A percentile compares a stretch with the other conserved stretches of the same genome.
Evolutionary conservation across 2,329 filamentous ascomycete genomes (phyloP).

Genomic region (Ceratocystiopsis sp.): DNA sequence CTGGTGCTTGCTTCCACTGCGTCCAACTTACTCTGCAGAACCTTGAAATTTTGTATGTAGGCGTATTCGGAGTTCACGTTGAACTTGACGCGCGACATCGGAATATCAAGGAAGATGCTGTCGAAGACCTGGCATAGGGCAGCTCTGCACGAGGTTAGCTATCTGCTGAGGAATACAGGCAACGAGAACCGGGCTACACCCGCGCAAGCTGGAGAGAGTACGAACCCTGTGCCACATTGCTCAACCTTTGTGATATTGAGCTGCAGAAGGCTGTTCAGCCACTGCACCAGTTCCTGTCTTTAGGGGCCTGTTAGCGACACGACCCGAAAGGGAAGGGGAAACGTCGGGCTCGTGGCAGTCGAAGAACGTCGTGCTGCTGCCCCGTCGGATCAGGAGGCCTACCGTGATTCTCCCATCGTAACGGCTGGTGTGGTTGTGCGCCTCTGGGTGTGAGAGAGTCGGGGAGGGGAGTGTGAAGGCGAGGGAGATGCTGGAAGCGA

Average conservation of each 20-base stretch:
- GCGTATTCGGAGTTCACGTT: conserved; percentile 94
- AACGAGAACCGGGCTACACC: too few species aligned
- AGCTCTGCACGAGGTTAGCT: conserved; percentile 42
- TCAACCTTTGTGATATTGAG: conserved; percentile 98
- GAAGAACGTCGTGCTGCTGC: too few species aligned
- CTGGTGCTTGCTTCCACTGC: too few species aligned
- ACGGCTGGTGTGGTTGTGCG: too few species aligned
- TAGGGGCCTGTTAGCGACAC: not conserved
- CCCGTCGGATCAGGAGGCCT: too few species aligned
- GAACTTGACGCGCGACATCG: conserved; percentile 95
- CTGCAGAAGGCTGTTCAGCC: conserved; percentile 95
- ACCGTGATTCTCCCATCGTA: too few species aligned
- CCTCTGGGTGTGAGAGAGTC: too few species aligned
- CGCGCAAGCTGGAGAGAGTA: not conserved
- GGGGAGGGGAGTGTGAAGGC: too few species aligned
- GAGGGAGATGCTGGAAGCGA: too few species aligned
- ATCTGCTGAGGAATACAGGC: conserved; percentile 13
- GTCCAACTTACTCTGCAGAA: conserved; percentile 65
- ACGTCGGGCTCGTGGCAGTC: too few species aligned
- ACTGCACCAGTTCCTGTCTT: conserved; percentile 90
- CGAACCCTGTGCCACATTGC: conserved; percentile 21
- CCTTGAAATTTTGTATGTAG: conserved; percentile 97
- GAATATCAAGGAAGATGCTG: conserved; percentile 90
- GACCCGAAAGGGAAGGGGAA: too few species aligned
- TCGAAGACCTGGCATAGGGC: conserved; percentile 96